Percentiles rank a stretch among this genome's conserved stretches.
Conservation (phyloP, 2,329 filamentous ascomycete species). For the Arthroderma uncinatum region DNA sequence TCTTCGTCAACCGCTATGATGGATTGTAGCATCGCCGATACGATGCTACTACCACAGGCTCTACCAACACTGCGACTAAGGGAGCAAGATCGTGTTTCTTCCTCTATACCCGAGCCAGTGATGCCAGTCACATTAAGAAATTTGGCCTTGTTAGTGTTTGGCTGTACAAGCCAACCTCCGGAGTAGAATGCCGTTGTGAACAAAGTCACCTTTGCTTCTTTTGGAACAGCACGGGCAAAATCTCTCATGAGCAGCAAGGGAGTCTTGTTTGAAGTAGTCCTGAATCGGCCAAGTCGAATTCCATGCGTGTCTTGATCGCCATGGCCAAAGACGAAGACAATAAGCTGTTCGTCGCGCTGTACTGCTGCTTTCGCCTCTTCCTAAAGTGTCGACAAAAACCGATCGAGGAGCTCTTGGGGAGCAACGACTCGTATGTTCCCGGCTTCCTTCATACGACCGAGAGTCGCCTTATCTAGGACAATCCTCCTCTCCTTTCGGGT, state of each 20-base stretch:
- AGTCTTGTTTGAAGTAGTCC: background rate
- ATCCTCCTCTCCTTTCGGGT: constrained; percentile 6
- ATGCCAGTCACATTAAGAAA: constrained; percentile 9
- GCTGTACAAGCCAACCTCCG: constrained; percentile 8
- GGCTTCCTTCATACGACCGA: background rate
- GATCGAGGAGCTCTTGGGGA: constrained; percentile 10
- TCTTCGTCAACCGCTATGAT: background rate
- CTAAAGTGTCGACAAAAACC: constrained; percentile 9
- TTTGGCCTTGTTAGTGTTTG: background rate
- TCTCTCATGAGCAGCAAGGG: background rate
- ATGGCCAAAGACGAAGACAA: constrained; percentile 11
- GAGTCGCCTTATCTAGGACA: constrained; percentile 4
- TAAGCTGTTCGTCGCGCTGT: constrained; percentile 6
- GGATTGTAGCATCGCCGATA: background rate
- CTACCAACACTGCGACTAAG: background rate
- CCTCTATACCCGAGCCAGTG: background rate
- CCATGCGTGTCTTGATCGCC: constrained; percentile 7
- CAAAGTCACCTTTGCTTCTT: constrained; percentile 6
- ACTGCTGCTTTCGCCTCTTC: constrained; percentile 6
- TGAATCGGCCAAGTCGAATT: constrained; percentile 1
- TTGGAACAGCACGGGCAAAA: constrained; percentile 3
- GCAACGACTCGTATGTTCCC: constrained; percentile 3
- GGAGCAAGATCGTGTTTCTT: background rate
- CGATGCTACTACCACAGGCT: background rate
- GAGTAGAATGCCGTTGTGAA: constrained; percentile 11